These are phyloP conservation scores for Vaccinium myrtillus DNA, from an alignment of 148 eudicot genomes.

Conservation along the genomic window DNA sequence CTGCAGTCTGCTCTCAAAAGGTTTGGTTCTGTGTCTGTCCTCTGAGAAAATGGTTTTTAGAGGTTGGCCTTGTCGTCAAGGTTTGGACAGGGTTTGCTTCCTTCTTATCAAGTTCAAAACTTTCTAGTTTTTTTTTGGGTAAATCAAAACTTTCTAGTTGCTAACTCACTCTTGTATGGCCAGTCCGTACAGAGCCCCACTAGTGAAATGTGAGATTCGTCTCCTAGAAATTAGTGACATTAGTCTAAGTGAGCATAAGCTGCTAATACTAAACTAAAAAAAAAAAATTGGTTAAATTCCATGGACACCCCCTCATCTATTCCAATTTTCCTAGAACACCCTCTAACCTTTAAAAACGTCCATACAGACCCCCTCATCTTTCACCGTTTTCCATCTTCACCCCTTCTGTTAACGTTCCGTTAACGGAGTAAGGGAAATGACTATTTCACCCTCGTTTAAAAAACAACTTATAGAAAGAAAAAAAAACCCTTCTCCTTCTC, in stretches of 20 bases:
- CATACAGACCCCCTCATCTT: too few relatives aligned
- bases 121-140: neutral
- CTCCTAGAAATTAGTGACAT: neutral
- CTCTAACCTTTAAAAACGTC: too few relatives aligned
- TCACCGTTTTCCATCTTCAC: too few relatives aligned
- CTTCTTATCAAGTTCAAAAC: neutral
- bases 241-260: neutral
- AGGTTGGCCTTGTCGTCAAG: neutral
- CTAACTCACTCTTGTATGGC: neutral
- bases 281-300: too few relatives aligned
- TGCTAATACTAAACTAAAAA: neutral
- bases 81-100: neutral
- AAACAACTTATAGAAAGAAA: too few relatives aligned
- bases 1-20: conserved; percentile 49
- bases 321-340: too few relatives aligned
- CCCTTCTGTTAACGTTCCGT: too few relatives aligned
- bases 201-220: neutral
- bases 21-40: conserved; percentile 10
- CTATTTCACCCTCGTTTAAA: too few relatives aligned
- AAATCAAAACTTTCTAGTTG: neutral
- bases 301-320: too few relatives aligned
- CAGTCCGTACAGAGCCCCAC: neutral
- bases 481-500: too few relatives aligned
- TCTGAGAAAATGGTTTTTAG: neutral
- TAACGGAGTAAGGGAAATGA: too few relatives aligned